Evolutionary conservation across 2,329 filamentous ascomycete species (phyloP).

Genomic region (Fusarium musae): DNA sequence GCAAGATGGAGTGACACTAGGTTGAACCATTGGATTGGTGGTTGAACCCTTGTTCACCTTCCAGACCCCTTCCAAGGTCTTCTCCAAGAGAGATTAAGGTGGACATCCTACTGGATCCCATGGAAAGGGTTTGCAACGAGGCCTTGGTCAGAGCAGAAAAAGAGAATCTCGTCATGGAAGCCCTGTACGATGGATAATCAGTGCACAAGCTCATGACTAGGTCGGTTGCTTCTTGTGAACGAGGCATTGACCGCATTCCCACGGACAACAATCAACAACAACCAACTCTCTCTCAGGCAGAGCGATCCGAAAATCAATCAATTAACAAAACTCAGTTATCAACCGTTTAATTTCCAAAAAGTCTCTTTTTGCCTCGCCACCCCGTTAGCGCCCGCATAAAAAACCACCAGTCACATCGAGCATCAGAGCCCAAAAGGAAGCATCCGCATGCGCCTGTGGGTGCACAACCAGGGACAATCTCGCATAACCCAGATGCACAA

Average conservation of each 20-base stretch:
- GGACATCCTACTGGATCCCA: slow-evolving; percentile 30
- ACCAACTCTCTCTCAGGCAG: neutral
- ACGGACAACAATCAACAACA: neutral
- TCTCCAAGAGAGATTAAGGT: slow-evolving; percentile 39
- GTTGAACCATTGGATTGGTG: slow-evolving; percentile 30
- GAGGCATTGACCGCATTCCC: slow-evolving; percentile 13
- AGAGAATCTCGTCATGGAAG: slow-evolving; percentile 30
- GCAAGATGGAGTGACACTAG: slow-evolving; percentile 34
- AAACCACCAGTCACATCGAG: slow-evolving; percentile 24
- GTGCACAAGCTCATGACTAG: neutral
- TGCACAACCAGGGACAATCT: slow-evolving; percentile 29
- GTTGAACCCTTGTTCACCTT: slow-evolving; percentile 25
- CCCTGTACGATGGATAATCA: slow-evolving; percentile 4
- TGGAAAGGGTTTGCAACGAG: slow-evolving; percentile 27
- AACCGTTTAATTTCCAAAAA: slow-evolving; percentile 40
- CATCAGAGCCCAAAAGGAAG: slow-evolving; percentile 5
- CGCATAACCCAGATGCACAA: slow-evolving; percentile 33
- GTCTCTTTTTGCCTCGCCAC: slow-evolving; percentile 27
- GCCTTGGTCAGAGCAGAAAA: slow-evolving; percentile 10
- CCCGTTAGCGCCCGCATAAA: slow-evolving; percentile 31
- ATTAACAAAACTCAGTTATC: slow-evolving; percentile 1
- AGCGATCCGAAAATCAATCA: neutral
- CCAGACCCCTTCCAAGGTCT: slow-evolving; percentile 34
- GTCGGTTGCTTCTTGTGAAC: slow-evolving; percentile 3
- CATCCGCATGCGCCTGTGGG: neutral